Base-by-base conservation (phyloP, 2,329 filamentous ascomycete genomes). In the Fusarium sp. region DNA sequence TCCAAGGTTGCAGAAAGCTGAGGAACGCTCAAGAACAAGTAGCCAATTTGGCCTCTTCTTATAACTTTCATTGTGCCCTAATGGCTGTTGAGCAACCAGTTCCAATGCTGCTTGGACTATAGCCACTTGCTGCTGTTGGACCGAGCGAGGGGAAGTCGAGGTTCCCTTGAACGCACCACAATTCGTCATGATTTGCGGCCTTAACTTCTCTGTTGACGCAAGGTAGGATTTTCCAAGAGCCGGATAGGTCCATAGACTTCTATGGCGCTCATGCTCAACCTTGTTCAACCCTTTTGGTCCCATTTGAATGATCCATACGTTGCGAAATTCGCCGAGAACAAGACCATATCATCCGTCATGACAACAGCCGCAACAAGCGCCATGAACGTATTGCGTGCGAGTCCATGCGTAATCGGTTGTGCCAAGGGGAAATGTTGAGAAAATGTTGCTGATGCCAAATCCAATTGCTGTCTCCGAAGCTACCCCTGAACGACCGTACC, bases 381-480 rank as follows among this genome's bases (percentile, higher is more conserved):
- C 25, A 20, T 29, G 25, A 27, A n/a, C 20, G 25, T 13, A 31
- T 51, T 31, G 34, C 51, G 46, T 38, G 18, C 25, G 53, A 57
- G 25, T 49, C 50, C 55, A 49, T 42, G 42, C 11, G 23, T 44
- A 29, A 55, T 34, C 20, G 46, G 34, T 46, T 9, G 33, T 10
- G 56, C 40, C 36, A 50, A 18, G 34, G 14, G 13, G 34, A 36
- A 49, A 61, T 60, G 67, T 62, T 64, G 70, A 66, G 62, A 60
- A 71, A 65, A 64, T 58, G 65, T 60, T 70, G 70, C 62, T 73
- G 61, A 62, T 70, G 63, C 66, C 62, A 73, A 72, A 77, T 76
- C 74, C 73, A 77, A 78, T 74, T 75, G 67, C 63, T 73, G 68
- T 73, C 57, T 71, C 69, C 65, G 67, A 77, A 75, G 68, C 77